phyloP scores from a whole-genome alignment of 208 protist genomes.

The Kentomonas sorsogonicus region DNA sequence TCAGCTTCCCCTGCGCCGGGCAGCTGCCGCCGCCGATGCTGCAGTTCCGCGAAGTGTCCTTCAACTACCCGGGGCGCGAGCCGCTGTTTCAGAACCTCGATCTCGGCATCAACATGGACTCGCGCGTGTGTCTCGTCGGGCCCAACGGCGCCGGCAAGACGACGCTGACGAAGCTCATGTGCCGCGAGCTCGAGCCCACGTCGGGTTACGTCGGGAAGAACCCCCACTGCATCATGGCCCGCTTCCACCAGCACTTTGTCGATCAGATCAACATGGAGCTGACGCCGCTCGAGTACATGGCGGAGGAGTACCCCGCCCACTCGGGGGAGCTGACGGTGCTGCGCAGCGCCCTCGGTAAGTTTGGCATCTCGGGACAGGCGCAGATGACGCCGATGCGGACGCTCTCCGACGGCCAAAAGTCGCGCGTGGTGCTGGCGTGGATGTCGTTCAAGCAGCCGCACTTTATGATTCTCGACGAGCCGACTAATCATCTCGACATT shows the following conservation, averaged over 20 bases:
- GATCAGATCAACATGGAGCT: conserved; percentile 93
- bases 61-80: conserved; percentile 85
- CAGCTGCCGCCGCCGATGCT: conserved; percentile 90
- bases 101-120: conserved; percentile 94
- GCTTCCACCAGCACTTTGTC: conserved; percentile 95
- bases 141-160: conserved; percentile 97
- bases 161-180: conserved; percentile 95
- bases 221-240: conserved; percentile 90
- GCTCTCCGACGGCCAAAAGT: conserved; percentile 97
- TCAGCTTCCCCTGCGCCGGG: conserved; percentile 80
- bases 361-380: conserved; percentile 87
- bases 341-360: conserved; percentile 91
- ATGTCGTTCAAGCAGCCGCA: conserved; percentile 92
- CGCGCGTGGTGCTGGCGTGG: conserved; percentile 94
- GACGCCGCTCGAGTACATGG: conserved; percentile 94
- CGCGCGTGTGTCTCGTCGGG: conserved; percentile 94
- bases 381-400: conserved; percentile 91
- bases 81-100: conserved; percentile 89
- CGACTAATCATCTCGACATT: conserved; percentile 97
- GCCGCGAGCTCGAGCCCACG: conserved; percentile 88
- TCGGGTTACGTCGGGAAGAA: conserved; percentile 89
- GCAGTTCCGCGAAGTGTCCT: conserved; percentile 91
- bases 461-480: conserved; percentile 97
- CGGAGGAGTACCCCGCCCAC: conserved; percentile 85
- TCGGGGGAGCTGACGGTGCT: conserved; percentile 84